A percentile compares a stretch with the other conserved stretches of the same genome.
Evolutionary conservation across 768 basidiomycete genomes (phyloP).

Genomic region (Trametes sanguinea): DNA sequence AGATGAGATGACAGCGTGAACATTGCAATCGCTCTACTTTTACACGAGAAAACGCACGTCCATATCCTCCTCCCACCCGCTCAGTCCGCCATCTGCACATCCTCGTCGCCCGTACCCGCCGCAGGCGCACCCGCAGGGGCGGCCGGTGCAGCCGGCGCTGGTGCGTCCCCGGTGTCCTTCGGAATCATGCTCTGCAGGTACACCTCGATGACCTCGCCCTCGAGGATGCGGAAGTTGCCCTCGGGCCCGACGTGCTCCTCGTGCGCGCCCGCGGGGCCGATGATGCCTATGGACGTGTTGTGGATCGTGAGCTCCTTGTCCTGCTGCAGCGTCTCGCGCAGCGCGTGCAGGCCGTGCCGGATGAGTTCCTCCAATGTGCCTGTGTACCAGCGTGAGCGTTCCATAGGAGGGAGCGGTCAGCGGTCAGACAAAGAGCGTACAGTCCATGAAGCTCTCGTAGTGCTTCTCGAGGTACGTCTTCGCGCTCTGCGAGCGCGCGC

Average conservation of each 20-base stretch:
- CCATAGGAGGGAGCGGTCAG: neutral
- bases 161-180: conserved; percentile 54
- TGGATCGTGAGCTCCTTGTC: conserved; percentile 93
- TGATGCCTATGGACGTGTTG: conserved; percentile 94
- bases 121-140: conserved; percentile 61
- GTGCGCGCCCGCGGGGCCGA: conserved; percentile 68
- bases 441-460: conserved; percentile 82
- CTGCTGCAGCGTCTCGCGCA: conserved; percentile 96
- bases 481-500: conserved; percentile 95
- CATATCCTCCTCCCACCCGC: neutral
- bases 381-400: conserved; percentile 32
- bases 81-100: conserved; percentile 84
- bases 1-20: neutral
- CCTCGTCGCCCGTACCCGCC: conserved; percentile 56
- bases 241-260: conserved; percentile 54
- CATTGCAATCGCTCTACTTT: conserved; percentile 16
- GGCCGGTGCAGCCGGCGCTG: conserved; percentile 40
- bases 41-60: conserved; percentile 19
- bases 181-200: conserved; percentile 80
- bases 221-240: conserved; percentile 82
- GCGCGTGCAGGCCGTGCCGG: conserved; percentile 89
- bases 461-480: conserved; percentile 98
- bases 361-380: conserved; percentile 86
- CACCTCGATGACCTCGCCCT: conserved; percentile 73
- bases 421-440: conserved; percentile 48